Evolutionary conservation across 441 rosid genomes (phyloP), one percentile per base, ranked within the genome.

Genomic region (Omphalea diandra): DNA sequence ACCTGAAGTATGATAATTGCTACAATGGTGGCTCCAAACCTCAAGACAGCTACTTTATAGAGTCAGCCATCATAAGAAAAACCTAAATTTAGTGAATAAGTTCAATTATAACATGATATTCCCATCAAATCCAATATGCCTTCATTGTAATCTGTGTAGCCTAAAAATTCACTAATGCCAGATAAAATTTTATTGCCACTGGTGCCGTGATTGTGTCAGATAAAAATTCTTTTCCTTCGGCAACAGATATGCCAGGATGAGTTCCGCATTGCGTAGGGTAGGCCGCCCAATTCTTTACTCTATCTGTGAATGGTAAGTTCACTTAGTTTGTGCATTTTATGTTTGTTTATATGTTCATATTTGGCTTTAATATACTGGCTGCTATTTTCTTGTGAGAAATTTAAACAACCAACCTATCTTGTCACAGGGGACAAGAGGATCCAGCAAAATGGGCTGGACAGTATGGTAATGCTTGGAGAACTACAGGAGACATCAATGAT

Each of bases 1-100:
- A 83, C 80, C 76, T 88, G 81, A 88, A 88, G 72, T 86, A 88
- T 46, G 93, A 86, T 43, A 88, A 86, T 32, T 88, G 93, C 69
- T 50, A 77, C 63, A 72, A 73, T 26, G 77, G 67, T 10, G 86
- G 86, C 20, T 46, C 79, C 31, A 82, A 79, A 66, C 84, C 93
- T 1, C 76, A 79, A 78, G 69, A 74, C 20, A 77, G 80, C 76
- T 72, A 18, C 22, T 65, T 18, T 29, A 9, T 47, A 5, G 24
- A 12, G 41, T 11, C n/a, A n/a, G 33, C 12, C 10, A 2, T 10
- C 6, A 8, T 22, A 6, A 24, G n/a, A n/a, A n/a, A n/a, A n/a
- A n/a, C n/a, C n/a, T 7, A 22, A 26, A 6, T 54, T 57, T 31
- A 57, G 1, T 27, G n/a, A 55, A 15, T 27, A 29, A 32, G 14